phyloP scores from a whole-genome alignment of 2,329 filamentous ascomycete species.

The Trichophaea hybrida region DNA sequence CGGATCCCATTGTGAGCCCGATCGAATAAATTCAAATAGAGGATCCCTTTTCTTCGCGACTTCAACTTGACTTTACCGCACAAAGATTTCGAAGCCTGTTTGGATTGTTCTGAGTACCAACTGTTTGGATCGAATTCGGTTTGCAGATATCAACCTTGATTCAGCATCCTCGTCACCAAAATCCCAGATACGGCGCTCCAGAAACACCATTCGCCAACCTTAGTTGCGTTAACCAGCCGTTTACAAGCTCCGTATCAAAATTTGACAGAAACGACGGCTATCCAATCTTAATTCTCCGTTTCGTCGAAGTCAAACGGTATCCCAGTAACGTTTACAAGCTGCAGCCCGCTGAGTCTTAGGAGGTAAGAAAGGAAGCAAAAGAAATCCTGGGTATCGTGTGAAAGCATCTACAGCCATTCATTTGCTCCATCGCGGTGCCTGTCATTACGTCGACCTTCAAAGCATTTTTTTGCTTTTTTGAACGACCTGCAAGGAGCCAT shows the following conservation, averaged over 20 bases:
- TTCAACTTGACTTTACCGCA: constrained; percentile 14
- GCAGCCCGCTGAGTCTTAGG: not conserved
- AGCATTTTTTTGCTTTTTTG: not conserved
- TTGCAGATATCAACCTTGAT: too few relatives aligned
- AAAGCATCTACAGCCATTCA: constrained; percentile 2
- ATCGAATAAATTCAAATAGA: constrained; percentile 20
- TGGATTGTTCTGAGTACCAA: too few relatives aligned
- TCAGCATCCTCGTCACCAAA: too few relatives aligned
- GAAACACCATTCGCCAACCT: not conserved
- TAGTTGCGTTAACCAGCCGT: not conserved
- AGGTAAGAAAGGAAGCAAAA: not conserved
- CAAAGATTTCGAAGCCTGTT: not conserved
- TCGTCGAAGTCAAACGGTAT: not conserved
- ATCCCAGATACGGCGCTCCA: not conserved
- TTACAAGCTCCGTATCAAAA: not conserved
- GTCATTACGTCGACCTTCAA: constrained; percentile 3
- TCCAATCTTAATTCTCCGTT: not conserved
- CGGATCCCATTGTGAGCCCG: constrained; percentile 11
- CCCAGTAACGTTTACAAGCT: not conserved
- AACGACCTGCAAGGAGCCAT: not conserved
- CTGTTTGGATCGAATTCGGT: constrained; percentile 1
- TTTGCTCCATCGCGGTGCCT: not conserved
- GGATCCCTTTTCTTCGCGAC: constrained; percentile 13
- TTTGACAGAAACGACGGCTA: not conserved
- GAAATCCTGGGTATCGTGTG: not conserved